Percentiles rank a stretch among this genome's conserved stretches.
Conservation (phyloP, 495 filamentous ascomycete species). For the Viridothelium virens region DNA sequence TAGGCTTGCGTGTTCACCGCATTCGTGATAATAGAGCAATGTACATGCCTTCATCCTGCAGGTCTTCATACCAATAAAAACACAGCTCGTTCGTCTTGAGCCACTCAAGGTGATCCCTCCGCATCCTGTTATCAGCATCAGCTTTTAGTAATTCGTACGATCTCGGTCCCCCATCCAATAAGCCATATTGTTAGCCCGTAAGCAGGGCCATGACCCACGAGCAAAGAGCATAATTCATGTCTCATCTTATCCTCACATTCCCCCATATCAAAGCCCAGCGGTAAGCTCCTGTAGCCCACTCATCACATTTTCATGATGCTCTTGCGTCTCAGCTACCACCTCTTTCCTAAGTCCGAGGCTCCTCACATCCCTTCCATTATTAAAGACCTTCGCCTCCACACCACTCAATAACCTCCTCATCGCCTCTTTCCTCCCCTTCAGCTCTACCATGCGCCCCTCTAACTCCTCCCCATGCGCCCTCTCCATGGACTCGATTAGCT, state of each 20-base stretch:
- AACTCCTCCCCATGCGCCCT: background rate
- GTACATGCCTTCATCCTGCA: background rate
- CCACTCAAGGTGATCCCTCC: background rate
- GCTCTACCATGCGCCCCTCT: background rate
- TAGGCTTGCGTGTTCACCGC: background rate
- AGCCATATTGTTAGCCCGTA: background rate
- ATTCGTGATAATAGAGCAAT: background rate
- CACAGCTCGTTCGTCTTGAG: background rate
- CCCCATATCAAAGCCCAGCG: background rate
- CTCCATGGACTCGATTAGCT: conserved; percentile 7
- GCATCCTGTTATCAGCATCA: no score
- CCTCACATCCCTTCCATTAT: background rate
- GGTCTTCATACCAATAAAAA: background rate
- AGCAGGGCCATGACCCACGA: background rate
- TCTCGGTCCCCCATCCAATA: background rate
- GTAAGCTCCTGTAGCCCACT: background rate
- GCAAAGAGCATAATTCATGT: background rate
- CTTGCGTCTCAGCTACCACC: background rate
- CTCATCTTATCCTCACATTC: background rate
- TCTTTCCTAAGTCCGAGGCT: background rate
- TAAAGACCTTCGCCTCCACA: background rate
- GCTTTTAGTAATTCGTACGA: no score
- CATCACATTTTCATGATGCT: background rate
- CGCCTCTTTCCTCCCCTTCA: background rate
- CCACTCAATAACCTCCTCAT: background rate